Evolutionary conservation across 805 yeast species (phyloP).

Genomic region (Hagleromyces aurorensis): DNA sequence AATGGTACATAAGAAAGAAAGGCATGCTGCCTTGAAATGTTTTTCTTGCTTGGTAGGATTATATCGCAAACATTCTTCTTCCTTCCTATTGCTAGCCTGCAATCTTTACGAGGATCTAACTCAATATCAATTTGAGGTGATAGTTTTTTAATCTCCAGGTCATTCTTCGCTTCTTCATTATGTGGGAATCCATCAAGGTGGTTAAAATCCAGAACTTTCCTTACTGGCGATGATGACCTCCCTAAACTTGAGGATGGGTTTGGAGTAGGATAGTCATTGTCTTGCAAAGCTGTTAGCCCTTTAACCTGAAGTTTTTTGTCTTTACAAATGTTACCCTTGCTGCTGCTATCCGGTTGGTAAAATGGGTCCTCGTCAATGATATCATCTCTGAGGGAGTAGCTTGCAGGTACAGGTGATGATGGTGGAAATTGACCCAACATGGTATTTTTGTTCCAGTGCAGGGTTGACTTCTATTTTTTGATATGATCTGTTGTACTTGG

Average conservation of each 20-base stretch:
- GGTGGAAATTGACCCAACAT: constrained; percentile 29
- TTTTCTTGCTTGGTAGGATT: constrained; percentile 25
- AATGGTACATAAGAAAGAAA: constrained; percentile 34
- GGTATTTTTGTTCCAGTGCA: too few relatives aligned
- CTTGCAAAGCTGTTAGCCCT: constrained; percentile 3
- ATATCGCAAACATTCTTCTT: constrained; percentile 26
- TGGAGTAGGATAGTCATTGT: constrained; percentile 54
- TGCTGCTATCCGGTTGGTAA: constrained; percentile 6
- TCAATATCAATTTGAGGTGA: constrained; percentile 8
- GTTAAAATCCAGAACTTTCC: constrained; percentile 7
- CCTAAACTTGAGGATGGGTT: constrained; percentile 57
- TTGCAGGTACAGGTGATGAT: constrained; percentile 31
- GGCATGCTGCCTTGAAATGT: constrained; percentile 31
- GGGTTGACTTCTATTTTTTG: too few relatives aligned
- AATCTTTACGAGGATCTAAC: constrained; percentile 13
- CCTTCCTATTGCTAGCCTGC: constrained; percentile 27
- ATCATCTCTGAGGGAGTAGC: too few relatives aligned
- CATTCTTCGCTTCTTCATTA: constrained; percentile 2
- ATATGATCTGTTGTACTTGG: too few relatives aligned
- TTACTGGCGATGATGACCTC: constrained; percentile 32
- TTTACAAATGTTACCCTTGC: background rate
- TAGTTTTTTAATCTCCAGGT: constrained; percentile 6
- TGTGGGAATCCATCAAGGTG: too few relatives aligned
- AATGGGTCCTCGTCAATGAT: constrained; percentile 13
- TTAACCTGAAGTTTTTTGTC: constrained; percentile 1